Evolutionary conservation across 2,329 filamentous ascomycete species (phyloP).

Genomic region (Clonostachys chloroleuca): DNA sequence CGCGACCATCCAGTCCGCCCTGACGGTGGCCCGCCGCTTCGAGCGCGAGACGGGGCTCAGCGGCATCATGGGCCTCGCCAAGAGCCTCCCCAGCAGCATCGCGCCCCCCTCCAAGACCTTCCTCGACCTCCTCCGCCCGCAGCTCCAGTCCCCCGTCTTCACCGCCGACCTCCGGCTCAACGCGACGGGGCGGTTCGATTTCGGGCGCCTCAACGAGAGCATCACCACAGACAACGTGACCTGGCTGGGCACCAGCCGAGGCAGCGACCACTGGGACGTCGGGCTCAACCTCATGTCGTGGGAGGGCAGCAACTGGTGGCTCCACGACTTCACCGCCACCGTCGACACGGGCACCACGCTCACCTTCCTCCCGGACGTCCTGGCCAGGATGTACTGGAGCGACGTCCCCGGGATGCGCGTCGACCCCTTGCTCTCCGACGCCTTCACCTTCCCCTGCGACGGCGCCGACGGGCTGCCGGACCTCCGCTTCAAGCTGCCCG

Average conservation of each 20-base stretch:
- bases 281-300: conserved; percentile 43
- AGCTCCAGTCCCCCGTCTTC: conserved; percentile 37
- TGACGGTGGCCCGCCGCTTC: conserved; percentile 32
- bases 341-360: conserved; percentile 68
- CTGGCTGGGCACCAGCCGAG: conserved; percentile 29
- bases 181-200: conserved; percentile 43
- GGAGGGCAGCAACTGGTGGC: conserved; percentile 44
- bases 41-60: conserved; percentile 36
- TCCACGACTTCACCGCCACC: conserved; percentile 46
- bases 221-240: conserved; percentile 32
- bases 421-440: conserved; percentile 33
- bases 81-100: conserved; percentile 37
- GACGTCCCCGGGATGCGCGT: conserved; percentile 47
- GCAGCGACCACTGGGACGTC: conserved; percentile 32
- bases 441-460: conserved; percentile 55
- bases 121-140: conserved; percentile 34
- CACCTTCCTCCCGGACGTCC: conserved; percentile 51
- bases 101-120: conserved; percentile 35
- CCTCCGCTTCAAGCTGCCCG: conserved; percentile 48
- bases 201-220: conserved; percentile 39
- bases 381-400: conserved; percentile 57
- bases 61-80: conserved; percentile 48
- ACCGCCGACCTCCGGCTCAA: conserved; percentile 44
- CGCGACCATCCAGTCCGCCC: conserved; percentile 45
- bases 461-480: conserved; percentile 49